Base-by-base conservation (phyloP, 371 early-diverging fungal species). In the Funneliformis caledonium region DNA sequence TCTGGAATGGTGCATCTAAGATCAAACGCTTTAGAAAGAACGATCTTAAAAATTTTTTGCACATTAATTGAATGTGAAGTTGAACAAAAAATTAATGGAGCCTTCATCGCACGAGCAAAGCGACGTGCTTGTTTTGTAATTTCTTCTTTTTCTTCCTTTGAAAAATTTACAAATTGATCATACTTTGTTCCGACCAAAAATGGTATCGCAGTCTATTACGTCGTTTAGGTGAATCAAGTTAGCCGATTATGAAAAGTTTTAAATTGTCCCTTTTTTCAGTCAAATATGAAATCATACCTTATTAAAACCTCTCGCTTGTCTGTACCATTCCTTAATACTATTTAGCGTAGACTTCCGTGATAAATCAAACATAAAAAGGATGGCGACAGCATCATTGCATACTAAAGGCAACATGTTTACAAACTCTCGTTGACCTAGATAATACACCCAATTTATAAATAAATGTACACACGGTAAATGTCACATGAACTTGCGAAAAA, bases 181-280 rank as follows among this genome's bases (percentile, higher is more conserved):
- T 97, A 98, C 85, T 98, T 98, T 47, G 98, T 98, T n/a, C 98
- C 98, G 42, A 98, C 93, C 52, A 98, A 85, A 83, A 98, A 94
- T 14, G 97, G 97, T 59, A 97, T 93, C 5, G 98, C 98, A 22
- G 94, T 93, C 94, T 96, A 81, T 48, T 45, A 31, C 0, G 4
- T 60, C 7, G 14, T 82, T 22, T 78, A 37, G 62, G 65, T 43
- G 19, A 81, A 33, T 43, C 33, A 60, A 43, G 31, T 37, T 37
- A 37, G 37, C 37, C 37, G 37, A 37, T 2, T 37, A 47, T 7
- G 10, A 1, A 47, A 45, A 47, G 4, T 56, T 56, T 22, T n/a
- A 22, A 19, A 52, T 12, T 6, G 42, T 50, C 31, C 26, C 33
- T 69, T 26, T 31, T n/a, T 65, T 60, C 11, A 69, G 43, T 72